Percentiles rank a stretch among this genome's conserved stretches.
These are phyloP conservation scores for Lathyrus sativus DNA, from an alignment of 306 rosid genomes.

Conservation along the genomic window DNA sequence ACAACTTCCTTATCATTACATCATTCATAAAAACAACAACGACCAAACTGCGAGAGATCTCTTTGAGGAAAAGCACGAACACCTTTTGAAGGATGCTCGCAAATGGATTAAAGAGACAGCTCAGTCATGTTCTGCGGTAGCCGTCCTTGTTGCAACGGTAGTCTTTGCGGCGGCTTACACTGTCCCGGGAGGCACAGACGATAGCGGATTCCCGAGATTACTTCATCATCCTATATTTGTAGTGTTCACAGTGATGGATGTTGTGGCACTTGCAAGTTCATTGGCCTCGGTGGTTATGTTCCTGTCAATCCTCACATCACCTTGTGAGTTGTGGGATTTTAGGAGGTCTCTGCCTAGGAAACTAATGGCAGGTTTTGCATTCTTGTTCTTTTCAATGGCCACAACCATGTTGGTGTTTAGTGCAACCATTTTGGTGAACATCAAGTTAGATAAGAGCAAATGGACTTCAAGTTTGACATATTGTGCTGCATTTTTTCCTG, in stretches of 20 bases:
- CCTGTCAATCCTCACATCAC: slow-evolving; percentile 47
- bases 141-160: slow-evolving; percentile 44
- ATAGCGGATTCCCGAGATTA: slow-evolving; percentile 34
- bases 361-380: too few species aligned
- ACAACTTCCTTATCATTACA: slow-evolving; percentile 40
- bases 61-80: slow-evolving; percentile 36
- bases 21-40: slow-evolving; percentile 33
- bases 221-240: slow-evolving; percentile 38
- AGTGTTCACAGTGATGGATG: slow-evolving; percentile 43
- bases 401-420: too few species aligned
- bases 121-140: slow-evolving; percentile 48
- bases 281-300: slow-evolving; percentile 44
- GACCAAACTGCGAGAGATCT: slow-evolving; percentile 37
- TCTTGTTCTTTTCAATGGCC: too few species aligned
- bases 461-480: too few species aligned
- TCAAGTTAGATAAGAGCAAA: too few species aligned
- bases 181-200: slow-evolving; percentile 43
- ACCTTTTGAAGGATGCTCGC: slow-evolving; percentile 33
- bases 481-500: too few species aligned
- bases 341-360: too few species aligned
- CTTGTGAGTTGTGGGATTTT: neutral
- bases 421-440: too few species aligned
- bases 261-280: slow-evolving; percentile 40
- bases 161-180: slow-evolving; percentile 47
- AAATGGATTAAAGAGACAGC: slow-evolving; percentile 48